phyloP scores from a whole-genome alignment of 176 grass and related monocot species.

The Secale cereale region DNA sequence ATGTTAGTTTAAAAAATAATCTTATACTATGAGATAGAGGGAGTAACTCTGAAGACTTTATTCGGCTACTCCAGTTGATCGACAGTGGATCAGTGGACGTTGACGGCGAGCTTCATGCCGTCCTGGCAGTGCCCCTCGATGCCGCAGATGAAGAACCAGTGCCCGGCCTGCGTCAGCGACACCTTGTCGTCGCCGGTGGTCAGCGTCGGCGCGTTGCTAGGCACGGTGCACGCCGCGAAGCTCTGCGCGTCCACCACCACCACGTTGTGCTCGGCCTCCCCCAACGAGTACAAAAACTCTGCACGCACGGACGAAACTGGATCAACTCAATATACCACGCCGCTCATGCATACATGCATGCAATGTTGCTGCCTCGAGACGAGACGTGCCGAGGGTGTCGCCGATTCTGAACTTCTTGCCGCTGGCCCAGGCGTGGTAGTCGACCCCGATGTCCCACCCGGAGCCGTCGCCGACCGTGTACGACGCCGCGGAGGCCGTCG shows the following conservation, averaged over 20 bases:
- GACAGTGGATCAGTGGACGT: not conserved
- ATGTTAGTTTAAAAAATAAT: no score
- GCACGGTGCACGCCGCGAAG: conserved; percentile 11
- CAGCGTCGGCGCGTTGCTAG: conserved; percentile 13
- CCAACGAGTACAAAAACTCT: conserved; percentile 31
- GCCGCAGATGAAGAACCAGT: conserved; percentile 33
- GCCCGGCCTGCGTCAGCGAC: not conserved
- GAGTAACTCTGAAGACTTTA: not conserved
- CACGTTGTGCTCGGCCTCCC: conserved; percentile 23
- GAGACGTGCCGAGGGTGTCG: conserved; percentile 36
- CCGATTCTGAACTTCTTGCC: conserved; percentile 46
- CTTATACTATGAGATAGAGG: no score
- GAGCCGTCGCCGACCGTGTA: conserved; percentile 22
- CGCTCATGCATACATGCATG: not conserved
- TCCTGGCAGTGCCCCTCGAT: conserved; percentile 8
- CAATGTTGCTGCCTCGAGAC: not conserved
- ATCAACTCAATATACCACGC: not conserved
- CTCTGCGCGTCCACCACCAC: not conserved
- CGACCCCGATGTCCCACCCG: conserved; percentile 29
- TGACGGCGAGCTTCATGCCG: conserved; percentile 45
- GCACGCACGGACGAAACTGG: not conserved
- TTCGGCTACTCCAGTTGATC: not conserved
- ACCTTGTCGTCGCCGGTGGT: conserved; percentile 27
- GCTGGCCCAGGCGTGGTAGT: conserved; percentile 29
- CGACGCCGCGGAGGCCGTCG: not conserved